phyloP scores from a whole-genome alignment of 2,329 filamentous ascomycete genomes.

The Cadophora gregata region DNA sequence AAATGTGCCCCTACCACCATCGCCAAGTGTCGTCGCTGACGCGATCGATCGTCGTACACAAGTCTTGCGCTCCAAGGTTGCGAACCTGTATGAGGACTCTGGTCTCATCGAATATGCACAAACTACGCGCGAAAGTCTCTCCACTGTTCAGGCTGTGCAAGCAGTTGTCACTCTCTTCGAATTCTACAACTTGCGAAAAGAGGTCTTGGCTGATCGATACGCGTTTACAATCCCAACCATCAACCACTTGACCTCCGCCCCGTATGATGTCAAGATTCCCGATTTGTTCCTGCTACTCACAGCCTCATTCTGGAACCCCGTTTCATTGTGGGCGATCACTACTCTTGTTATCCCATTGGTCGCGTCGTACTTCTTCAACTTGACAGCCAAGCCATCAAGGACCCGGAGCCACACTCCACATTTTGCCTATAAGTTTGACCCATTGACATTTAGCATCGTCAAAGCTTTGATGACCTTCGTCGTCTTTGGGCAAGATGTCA shows the following conservation, averaged over 20 bases:
- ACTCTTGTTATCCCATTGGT: conserved; percentile 72
- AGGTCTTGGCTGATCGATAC: conserved; percentile 74
- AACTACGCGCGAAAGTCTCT: conserved; percentile 71
- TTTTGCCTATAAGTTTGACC: conserved; percentile 73
- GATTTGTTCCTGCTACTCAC: conserved; percentile 83
- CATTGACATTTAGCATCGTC: conserved; percentile 86
- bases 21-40: conserved; percentile 77
- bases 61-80: conserved; percentile 69
- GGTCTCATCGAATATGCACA: conserved; percentile 71
- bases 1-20: conserved; percentile 77
- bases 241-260: conserved; percentile 57
- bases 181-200: conserved; percentile 69
- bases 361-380: conserved; percentile 88
- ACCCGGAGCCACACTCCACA: conserved; percentile 48
- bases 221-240: conserved; percentile 75
- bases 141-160: conserved; percentile 75
- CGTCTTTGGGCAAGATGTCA: conserved; percentile 73
- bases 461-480: conserved; percentile 85
- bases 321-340: conserved; percentile 77
- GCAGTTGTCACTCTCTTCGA: conserved; percentile 72
- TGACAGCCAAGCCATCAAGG: conserved; percentile 61
- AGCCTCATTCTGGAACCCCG: conserved; percentile 81
- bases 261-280: conserved; percentile 71
- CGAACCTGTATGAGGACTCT: conserved; percentile 67
- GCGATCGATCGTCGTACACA: conserved; percentile 75